Conservation (phyloP, 495 filamentous ascomycete genomes). For the Xeromyces bisporus region DNA sequence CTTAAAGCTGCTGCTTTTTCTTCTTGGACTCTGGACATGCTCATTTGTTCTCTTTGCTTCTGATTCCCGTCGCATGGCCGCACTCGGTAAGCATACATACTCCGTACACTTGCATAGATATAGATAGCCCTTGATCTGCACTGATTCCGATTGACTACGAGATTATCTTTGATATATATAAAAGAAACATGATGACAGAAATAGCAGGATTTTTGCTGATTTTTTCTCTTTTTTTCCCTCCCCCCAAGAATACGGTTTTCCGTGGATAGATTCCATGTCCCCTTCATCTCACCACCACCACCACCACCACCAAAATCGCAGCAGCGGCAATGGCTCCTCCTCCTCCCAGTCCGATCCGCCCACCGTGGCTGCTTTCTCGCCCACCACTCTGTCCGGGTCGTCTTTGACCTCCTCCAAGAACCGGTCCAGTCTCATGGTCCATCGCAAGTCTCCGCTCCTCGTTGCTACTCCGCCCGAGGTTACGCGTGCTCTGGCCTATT, state of each 20-base stretch:
- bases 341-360: conserved; percentile 30
- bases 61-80: conserved; percentile 43
- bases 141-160: background rate
- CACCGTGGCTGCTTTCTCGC: conserved; percentile 75
- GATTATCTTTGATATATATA: no score
- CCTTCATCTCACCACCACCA: conserved; percentile 25
- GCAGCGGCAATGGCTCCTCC: no score
- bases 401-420: conserved; percentile 56
- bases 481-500: conserved; percentile 82
- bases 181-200: no score
- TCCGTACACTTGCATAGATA: conserved; percentile 2
- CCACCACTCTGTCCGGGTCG: conserved; percentile 51
- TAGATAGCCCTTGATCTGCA: conserved; percentile 1
- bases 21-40: no score
- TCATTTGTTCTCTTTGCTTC: no score
- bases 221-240: no score
- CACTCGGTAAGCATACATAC: conserved; percentile 32
- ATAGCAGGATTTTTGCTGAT: no score
- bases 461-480: conserved; percentile 87
- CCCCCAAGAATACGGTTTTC: conserved; percentile 33
- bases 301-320: conserved; percentile 16
- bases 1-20: no score
- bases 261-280: conserved; percentile 48
- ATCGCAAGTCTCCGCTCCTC: conserved; percentile 87
- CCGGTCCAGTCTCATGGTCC: conserved; percentile 80